Conservation (phyloP, 805 yeast species). For the Hanseniaspora opuntiae region DNA sequence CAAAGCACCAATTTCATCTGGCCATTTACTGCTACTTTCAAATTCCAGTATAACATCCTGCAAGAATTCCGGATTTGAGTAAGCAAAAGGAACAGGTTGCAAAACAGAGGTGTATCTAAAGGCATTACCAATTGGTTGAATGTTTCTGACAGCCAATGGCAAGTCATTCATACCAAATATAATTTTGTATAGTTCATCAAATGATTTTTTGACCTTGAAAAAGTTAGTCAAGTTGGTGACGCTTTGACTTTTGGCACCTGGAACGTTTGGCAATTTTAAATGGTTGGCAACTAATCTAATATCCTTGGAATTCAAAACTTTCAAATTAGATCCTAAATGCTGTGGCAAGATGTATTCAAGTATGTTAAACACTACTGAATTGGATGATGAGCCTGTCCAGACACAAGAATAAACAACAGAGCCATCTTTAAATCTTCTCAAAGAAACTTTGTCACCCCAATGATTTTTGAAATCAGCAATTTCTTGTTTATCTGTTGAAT, state of each 20-base stretch:
- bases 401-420: conserved; percentile 79
- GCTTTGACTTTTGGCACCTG: conserved; percentile 45
- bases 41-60: conserved; percentile 74
- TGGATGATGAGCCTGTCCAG: conserved; percentile 49
- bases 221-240: conserved; percentile 31
- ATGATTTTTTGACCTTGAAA: conserved; percentile 35
- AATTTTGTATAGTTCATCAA: conserved; percentile 44
- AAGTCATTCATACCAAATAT: conserved; percentile 37
- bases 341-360: conserved; percentile 46
- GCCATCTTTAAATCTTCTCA: conserved; percentile 89
- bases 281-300: conserved; percentile 35
- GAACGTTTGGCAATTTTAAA: conserved; percentile 47
- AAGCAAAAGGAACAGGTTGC: conserved; percentile 73
- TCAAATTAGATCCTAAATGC: conserved; percentile 39
- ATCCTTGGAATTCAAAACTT: conserved; percentile 23
- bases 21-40: conserved; percentile 89
- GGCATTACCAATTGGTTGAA: conserved; percentile 61
- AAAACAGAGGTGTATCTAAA: conserved; percentile 63
- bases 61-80: conserved; percentile 61
- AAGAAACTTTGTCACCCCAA: conserved; percentile 79
- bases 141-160: conserved; percentile 60
- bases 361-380: conserved; percentile 54
- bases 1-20: conserved; percentile 71
- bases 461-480: conserved; percentile 61
- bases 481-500: conserved; percentile 32